Base-by-base conservation (phyloP, 768 basidiomycete species). In the Saitozyma podzolica region DNA sequence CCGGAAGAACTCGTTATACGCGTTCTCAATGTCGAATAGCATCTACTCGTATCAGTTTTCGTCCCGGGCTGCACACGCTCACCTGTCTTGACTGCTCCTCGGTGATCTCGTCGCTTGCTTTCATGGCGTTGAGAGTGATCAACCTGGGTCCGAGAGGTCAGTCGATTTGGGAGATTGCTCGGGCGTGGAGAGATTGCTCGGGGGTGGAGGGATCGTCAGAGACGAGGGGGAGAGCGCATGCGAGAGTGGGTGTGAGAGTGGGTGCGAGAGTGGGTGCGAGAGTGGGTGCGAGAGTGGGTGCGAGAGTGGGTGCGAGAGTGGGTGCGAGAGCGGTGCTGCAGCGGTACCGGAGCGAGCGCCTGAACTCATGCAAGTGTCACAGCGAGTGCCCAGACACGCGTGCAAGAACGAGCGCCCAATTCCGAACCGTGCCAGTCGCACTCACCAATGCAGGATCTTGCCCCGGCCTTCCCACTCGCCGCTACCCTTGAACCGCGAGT, bases 391-490 rank as follows among this genome's bases (percentile, higher is more conserved):
- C 29, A 29, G 5, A 29, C 29, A 29, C 29, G 29, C 29, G 29
- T 29, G 29, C 29, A 29, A 29, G 2, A 29, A 29, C 29, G 5
- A 29, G 5, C 29, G 29, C 29, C 29, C 29, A 29, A 29, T 5
- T 5, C 29, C 29, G 29, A 65, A 29, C 48, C 39, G 8, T 49
- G 40, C 58, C 10, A 37, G 47, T 7, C 4, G 1, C 7, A 77
- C 87, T 61, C 66, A 92, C 95, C 95, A 99, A 62, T 88, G 87
- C 56, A 98, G 86, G 85, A 98, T 92, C 78, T 88, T 86, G 66
- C 90, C 92, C 54, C 94, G 84, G 0, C 95, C 96, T 81, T 98
- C 93, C 91, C 93, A 96, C 68, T 96, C 94, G 66, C 89, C 91
- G 75, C 90, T 92, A 2, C 89, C 90, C 77, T 94, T 95, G 81